Evolutionary conservation across 176 grass and related monocot genomes (phyloP).

Genomic region (Panicum miliaceum): DNA sequence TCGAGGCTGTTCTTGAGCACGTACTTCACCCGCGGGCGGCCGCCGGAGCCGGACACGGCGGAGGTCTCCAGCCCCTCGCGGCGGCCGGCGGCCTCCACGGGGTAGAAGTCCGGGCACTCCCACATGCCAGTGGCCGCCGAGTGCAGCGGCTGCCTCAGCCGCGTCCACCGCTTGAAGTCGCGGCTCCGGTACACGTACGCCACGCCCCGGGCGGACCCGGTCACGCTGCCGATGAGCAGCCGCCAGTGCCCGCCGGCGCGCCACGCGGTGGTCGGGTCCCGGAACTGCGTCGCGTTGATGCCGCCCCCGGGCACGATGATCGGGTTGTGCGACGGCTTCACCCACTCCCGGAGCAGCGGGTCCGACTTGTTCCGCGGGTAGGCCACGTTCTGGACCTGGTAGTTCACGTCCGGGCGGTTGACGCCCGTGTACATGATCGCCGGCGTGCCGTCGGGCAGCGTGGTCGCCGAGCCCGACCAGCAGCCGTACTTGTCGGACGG

Average conservation of each 20-base stretch:
- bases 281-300: slow-evolving; percentile 65
- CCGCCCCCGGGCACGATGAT: slow-evolving; percentile 49
- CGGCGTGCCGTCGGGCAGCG: slow-evolving; percentile 48
- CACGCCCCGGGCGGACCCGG: background rate
- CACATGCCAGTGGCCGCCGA: slow-evolving; percentile 66
- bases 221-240: slow-evolving; percentile 57
- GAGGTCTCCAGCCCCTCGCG: slow-evolving; percentile 49
- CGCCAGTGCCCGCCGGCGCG: slow-evolving; percentile 57
- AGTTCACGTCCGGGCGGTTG: slow-evolving; percentile 35
- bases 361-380: slow-evolving; percentile 61
- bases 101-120: slow-evolving; percentile 91
- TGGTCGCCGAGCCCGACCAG: slow-evolving; percentile 79
- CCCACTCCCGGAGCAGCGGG: slow-evolving; percentile 67
- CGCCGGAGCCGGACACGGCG: background rate
- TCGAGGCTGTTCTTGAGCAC: slow-evolving; percentile 89
- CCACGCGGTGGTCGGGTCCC: slow-evolving; percentile 79
- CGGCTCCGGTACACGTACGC: slow-evolving; percentile 69
- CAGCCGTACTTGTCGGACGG: slow-evolving; percentile 59
- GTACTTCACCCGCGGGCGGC: slow-evolving; percentile 40
- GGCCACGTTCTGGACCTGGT: slow-evolving; percentile 74
- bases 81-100: slow-evolving; percentile 40
- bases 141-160: slow-evolving; percentile 62
- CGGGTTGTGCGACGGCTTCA: slow-evolving; percentile 61
- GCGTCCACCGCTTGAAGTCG: slow-evolving; percentile 69
- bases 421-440: slow-evolving; percentile 65